phyloP scores from a whole-genome alignment of 345 rosid species.

The Corymbia maculata region DNA sequence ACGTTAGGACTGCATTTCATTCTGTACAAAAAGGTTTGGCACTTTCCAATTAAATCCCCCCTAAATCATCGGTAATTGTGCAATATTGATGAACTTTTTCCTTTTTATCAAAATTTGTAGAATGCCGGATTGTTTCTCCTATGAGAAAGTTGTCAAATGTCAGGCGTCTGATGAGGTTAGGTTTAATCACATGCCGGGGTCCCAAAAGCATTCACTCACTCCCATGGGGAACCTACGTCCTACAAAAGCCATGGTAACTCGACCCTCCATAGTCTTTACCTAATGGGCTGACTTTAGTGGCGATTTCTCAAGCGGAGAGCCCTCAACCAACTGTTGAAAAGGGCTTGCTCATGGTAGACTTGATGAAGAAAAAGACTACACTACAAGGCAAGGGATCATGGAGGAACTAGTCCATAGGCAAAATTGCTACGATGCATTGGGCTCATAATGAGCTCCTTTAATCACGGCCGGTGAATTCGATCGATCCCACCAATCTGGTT shows the following conservation, averaged over 20 bases:
- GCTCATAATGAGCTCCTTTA: background rate
- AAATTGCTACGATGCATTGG: background rate
- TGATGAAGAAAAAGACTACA: background rate
- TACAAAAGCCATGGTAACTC: background rate
- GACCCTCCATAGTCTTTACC: background rate
- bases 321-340: background rate
- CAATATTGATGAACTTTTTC: background rate
- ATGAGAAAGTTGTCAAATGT: background rate
- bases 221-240: background rate
- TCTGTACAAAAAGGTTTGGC: background rate
- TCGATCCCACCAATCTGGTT: background rate
- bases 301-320: background rate
- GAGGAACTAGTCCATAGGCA: background rate
- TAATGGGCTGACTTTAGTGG: background rate
- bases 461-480: background rate
- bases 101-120: background rate
- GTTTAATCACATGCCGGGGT: background rate
- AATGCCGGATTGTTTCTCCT: background rate
- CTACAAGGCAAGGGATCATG: background rate
- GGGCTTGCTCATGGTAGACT: background rate
- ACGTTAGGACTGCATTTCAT: background rate
- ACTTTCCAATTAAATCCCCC: background rate
- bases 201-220: background rate
- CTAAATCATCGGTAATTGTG: background rate
- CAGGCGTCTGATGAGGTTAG: background rate